These are phyloP conservation scores for Lactifluus pinguis DNA, from an alignment of 768 basidiomycete genomes.

Conservation along the genomic window DNA sequence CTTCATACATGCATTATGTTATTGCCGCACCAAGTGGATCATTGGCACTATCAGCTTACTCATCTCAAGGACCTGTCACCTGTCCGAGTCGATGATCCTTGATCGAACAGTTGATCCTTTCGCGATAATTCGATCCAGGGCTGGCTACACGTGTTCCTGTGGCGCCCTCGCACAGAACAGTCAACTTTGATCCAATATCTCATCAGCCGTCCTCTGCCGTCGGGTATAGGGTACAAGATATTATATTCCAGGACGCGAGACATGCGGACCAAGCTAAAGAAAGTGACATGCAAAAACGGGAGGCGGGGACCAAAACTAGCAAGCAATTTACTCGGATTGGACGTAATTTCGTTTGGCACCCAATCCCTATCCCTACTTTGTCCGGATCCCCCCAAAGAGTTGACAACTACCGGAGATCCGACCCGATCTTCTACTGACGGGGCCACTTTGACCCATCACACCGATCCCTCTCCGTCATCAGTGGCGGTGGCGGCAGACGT, in stretches of 20 bases:
- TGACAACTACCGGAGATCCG: too few species aligned
- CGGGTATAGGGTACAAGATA: background rate
- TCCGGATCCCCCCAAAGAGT: too few species aligned
- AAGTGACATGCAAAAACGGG: background rate
- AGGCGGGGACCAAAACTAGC: background rate
- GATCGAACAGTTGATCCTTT: background rate
- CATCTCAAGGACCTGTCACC: background rate
- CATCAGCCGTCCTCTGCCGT: background rate
- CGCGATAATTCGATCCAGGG: background rate
- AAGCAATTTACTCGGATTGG: background rate
- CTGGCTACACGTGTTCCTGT: background rate
- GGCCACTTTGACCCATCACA: too few species aligned
- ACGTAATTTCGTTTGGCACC: background rate
- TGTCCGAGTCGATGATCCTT: background rate
- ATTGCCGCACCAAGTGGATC: background rate
- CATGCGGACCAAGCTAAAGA: background rate
- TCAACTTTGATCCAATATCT: too few species aligned
- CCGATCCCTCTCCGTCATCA: too few species aligned
- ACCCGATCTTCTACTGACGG: too few species aligned
- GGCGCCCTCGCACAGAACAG: background rate
- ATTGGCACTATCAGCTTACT: background rate
- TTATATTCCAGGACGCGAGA: too few species aligned
- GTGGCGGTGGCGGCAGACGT: background rate
- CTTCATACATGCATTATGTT: conserved; percentile 7
- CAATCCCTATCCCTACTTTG: too few species aligned